Evolutionary conservation across 768 basidiomycete species (phyloP).

Genomic region (Stropharia rugosoannulata): DNA sequence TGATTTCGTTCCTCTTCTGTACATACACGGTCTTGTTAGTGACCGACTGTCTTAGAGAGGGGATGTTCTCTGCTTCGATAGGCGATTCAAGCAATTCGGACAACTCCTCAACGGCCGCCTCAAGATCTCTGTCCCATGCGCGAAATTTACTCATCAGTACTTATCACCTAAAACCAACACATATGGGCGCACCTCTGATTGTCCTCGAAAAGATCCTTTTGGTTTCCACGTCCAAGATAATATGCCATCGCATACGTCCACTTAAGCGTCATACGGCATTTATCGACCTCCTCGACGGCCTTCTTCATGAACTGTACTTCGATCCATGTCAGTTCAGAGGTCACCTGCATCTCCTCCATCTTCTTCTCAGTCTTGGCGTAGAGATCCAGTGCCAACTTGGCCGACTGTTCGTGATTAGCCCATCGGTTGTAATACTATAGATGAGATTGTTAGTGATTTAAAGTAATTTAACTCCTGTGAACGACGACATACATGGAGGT

Average conservation of each 20-base stretch:
- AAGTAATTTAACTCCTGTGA: neutral
- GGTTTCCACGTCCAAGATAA: conserved; percentile 86
- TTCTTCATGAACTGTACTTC: conserved; percentile 99
- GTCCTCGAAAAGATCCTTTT: conserved; percentile 96
- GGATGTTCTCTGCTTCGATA: conserved; percentile 82
- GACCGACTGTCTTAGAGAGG: conserved; percentile 82
- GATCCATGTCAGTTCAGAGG: conserved; percentile 93
- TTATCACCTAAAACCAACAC: neutral
- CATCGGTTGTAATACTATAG: conserved; percentile 96
- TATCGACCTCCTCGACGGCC: conserved; percentile 89
- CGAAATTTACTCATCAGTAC: neutral
- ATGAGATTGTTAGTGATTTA: conserved; percentile 6
- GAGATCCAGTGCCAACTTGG: conserved; percentile 89
- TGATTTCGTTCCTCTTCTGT: conserved; percentile 94
- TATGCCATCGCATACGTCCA: conserved; percentile 99
- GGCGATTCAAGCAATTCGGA: conserved; percentile 92
- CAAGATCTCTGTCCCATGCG: conserved; percentile 65
- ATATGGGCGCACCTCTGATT: conserved; percentile 73
- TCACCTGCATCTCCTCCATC: conserved; percentile 99
- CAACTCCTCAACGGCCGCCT: conserved; percentile 92
- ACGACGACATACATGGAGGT: conserved; percentile 77
- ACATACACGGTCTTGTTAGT: conserved; percentile 98
- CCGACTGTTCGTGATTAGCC: conserved; percentile 99
- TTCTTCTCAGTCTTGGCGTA: conserved; percentile 98
- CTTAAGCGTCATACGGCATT: conserved; percentile 93